Evolutionary conservation across 352 stramenopile genomes (phyloP).

Genomic region (Peronospora belbahrii): DNA sequence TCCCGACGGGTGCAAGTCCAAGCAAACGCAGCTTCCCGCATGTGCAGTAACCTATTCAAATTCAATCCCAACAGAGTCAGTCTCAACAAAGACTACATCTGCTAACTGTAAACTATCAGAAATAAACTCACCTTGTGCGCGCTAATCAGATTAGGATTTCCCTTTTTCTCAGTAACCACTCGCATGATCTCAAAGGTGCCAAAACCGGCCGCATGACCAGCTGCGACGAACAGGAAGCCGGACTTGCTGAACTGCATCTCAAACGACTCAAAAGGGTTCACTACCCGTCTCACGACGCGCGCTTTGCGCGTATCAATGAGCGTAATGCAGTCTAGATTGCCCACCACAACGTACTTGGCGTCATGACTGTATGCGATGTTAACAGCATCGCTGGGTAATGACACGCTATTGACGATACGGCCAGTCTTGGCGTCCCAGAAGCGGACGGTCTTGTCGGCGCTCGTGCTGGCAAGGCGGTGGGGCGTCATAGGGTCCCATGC

Average conservation of each 20-base stretch:
- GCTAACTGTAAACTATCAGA: neutral
- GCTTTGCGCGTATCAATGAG: slow-evolving; percentile 81
- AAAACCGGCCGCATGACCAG: slow-evolving; percentile 64
- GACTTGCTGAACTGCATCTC: slow-evolving; percentile 80
- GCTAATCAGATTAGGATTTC: slow-evolving; percentile 73
- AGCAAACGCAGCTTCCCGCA: slow-evolving; percentile 72
- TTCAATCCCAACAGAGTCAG: neutral
- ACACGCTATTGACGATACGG: slow-evolving; percentile 72
- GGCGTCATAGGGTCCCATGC: slow-evolving; percentile 66
- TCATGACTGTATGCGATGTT: slow-evolving; percentile 79
- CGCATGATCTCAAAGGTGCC: slow-evolving; percentile 83
- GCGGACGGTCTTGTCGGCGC: slow-evolving; percentile 75
- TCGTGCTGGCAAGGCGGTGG: slow-evolving; percentile 56
- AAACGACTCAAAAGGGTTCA: slow-evolving; percentile 78
- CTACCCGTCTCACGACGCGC: slow-evolving; percentile 62
- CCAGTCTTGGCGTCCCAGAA: slow-evolving; percentile 78
- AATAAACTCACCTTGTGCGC: slow-evolving; percentile 55
- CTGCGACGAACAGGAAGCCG: slow-evolving; percentile 72
- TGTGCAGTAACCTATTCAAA: slow-evolving; percentile 53
- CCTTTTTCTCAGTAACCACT: slow-evolving; percentile 68
- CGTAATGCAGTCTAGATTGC: slow-evolving; percentile 63
- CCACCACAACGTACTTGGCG: slow-evolving; percentile 74
- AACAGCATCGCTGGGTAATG: slow-evolving; percentile 58
- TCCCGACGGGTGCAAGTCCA: slow-evolving; percentile 73
- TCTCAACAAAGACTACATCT: neutral